phyloP scores from a whole-genome alignment of 495 filamentous ascomycete species.

The Haplographium delicatum region DNA sequence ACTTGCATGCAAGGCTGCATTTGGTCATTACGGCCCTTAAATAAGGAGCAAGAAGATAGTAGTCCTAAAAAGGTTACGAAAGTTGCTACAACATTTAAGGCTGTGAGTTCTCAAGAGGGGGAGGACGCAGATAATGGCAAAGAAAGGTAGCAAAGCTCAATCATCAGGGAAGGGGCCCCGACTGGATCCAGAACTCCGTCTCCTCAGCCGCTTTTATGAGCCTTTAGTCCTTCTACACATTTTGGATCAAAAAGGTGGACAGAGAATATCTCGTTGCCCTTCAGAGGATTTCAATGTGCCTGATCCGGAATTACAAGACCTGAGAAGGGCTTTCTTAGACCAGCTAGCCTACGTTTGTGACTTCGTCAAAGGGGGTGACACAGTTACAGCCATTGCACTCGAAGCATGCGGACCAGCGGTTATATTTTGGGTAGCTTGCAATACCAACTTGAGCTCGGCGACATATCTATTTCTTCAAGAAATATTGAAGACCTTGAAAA shows the following conservation, averaged over 20 bases:
- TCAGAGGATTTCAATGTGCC: slow-evolving; percentile 7
- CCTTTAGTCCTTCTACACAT: slow-evolving; percentile 25
- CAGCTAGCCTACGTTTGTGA: slow-evolving; percentile 31
- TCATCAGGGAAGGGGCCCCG: slow-evolving; percentile 13
- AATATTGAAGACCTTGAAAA: slow-evolving; percentile 14
- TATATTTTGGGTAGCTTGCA: slow-evolving; percentile 28
- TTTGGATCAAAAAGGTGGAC: slow-evolving; percentile 25
- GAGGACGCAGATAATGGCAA: slow-evolving; percentile 2
- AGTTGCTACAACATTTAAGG: too few relatives aligned
- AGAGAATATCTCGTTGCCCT: slow-evolving; percentile 15
- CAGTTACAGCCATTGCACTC: slow-evolving; percentile 30
- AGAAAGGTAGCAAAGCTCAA: slow-evolving; percentile 4
- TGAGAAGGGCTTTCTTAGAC: slow-evolving; percentile 23
- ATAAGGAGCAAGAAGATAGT: too few relatives aligned
- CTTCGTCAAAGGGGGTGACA: slow-evolving; percentile 25
- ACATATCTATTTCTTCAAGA: slow-evolving; percentile 17
- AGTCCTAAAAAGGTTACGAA: too few relatives aligned
- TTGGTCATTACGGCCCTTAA: too few relatives aligned
- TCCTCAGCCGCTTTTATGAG: slow-evolving; percentile 28
- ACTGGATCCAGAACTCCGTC: slow-evolving; percentile 9
- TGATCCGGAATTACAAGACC: slow-evolving; percentile 6
- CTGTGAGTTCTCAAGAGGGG: slow-evolving; percentile 5
- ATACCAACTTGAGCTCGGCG: slow-evolving; percentile 4
- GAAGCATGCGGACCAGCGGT: slow-evolving; percentile 18
- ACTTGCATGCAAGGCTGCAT: too few relatives aligned